A percentile compares a stretch with the other conserved stretches of the same genome.
phyloP scores from a whole-genome alignment of 768 basidiomycete genomes.

The Leccinum subgranulosum region DNA sequence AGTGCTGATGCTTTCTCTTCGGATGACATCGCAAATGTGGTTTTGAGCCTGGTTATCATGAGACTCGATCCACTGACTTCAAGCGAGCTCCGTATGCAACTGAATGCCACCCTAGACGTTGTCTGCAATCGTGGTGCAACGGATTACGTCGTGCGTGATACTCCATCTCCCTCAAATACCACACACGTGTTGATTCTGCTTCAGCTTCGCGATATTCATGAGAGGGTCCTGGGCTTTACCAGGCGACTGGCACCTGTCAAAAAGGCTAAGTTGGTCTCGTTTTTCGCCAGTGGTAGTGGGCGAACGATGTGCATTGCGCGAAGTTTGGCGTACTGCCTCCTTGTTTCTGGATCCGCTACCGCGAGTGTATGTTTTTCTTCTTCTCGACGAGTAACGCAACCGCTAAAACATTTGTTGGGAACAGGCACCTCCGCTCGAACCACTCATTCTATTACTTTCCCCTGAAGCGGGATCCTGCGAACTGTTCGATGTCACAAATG shows the following conservation, averaged over 20 bases:
- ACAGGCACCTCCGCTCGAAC: constrained; percentile 48
- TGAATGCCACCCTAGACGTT: constrained; percentile 45
- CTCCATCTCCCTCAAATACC: background rate
- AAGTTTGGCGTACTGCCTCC: constrained; percentile 48
- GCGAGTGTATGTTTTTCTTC: constrained; percentile 14
- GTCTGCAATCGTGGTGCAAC: constrained; percentile 40
- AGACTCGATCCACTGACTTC: constrained; percentile 53
- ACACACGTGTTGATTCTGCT: background rate
- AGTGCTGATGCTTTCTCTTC: constrained; percentile 34
- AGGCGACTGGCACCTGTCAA: constrained; percentile 43
- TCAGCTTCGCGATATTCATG: constrained; percentile 48
- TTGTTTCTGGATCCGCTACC: constrained; percentile 1
- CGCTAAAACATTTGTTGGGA: constrained; percentile 31
- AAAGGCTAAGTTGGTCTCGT: constrained; percentile 47
- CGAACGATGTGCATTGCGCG: constrained; percentile 54
- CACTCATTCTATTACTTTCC: constrained; percentile 49
- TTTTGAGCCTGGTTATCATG: constrained; percentile 50
- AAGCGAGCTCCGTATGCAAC: constrained; percentile 41
- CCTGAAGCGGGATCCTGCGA: constrained; percentile 38
- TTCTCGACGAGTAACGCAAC: background rate
- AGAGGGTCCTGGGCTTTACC: constrained; percentile 42
- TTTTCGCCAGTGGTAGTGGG: constrained; percentile 50
- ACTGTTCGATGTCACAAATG: constrained; percentile 52
- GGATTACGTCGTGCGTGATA: constrained; percentile 27
- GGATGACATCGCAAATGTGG: constrained; percentile 46